A percentile compares a stretch with the other conserved stretches of the same genome.
Evolutionary conservation across 192 early-diverging fungal genomes (phyloP).

Genomic region (Backusella parvicylindrica): DNA sequence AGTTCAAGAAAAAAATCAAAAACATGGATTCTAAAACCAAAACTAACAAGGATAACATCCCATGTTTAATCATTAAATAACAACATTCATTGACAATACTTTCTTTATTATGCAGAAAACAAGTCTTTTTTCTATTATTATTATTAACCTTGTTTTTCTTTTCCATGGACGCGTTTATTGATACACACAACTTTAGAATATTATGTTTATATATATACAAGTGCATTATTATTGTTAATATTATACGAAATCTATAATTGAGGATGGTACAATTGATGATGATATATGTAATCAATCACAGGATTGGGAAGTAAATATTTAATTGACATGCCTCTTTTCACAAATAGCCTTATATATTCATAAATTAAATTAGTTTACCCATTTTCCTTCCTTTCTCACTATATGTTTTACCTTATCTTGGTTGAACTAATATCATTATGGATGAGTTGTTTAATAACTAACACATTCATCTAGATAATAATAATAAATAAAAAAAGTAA

Average conservation of each 20-base stretch:
- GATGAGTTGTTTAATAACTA: slow-evolving; percentile 93
- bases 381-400: background rate
- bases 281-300: slow-evolving; percentile 87
- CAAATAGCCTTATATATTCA: slow-evolving; percentile 81
- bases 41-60: background rate
- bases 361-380: background rate
- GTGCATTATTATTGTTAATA: background rate
- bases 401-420: slow-evolving; percentile 71
- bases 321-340: slow-evolving; percentile 91
- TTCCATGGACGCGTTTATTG: background rate
- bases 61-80: background rate
- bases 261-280: slow-evolving; percentile 68
- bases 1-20: background rate
- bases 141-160: background rate
- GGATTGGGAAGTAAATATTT: slow-evolving; percentile 91
- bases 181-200: background rate
- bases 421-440: slow-evolving; percentile 98
- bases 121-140: background rate
- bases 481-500: background rate
- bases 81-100: background rate
- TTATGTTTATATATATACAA: background rate
- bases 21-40: background rate
- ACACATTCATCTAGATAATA: slow-evolving; percentile 71
- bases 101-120: background rate
- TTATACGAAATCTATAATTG: background rate